phyloP scores from a whole-genome alignment of 2,329 filamentous ascomycete genomes.

The Fusarium pseudocircinatum region DNA sequence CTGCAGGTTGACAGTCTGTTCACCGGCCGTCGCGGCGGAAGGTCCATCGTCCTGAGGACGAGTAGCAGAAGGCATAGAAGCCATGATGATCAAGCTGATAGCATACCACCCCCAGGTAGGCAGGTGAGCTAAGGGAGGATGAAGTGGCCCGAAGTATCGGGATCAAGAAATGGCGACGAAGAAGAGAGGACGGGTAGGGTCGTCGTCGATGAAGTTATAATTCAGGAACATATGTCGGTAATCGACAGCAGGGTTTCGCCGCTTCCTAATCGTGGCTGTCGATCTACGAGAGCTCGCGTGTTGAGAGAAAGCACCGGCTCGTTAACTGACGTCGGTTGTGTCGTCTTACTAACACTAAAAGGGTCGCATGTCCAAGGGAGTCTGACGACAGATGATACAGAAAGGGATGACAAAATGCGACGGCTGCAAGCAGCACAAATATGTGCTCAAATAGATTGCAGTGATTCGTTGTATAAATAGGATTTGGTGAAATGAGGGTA shows the following conservation, averaged over 20 bases:
- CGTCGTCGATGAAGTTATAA: conserved; percentile 1
- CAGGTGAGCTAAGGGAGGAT: conserved; percentile 14
- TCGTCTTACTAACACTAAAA: conserved; percentile 37
- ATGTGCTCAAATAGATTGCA: neutral
- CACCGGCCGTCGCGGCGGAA: conserved; percentile 38
- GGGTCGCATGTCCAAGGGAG: conserved; percentile 34
- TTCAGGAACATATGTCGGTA: conserved; percentile 3
- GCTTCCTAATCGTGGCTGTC: conserved; percentile 17
- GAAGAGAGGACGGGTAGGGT: neutral
- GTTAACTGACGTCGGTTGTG: conserved; percentile 35
- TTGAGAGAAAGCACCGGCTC: conserved; percentile 27
- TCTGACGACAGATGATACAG: neutral
- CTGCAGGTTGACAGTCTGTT: conserved; percentile 63
- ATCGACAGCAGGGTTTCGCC: conserved; percentile 9
- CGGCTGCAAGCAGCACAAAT: neutral
- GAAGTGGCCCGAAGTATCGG: conserved; percentile 12
- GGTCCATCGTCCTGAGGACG: conserved; percentile 36
- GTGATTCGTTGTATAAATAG: neutral
- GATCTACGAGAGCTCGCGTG: conserved; percentile 21
- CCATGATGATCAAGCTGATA: conserved; percentile 49
- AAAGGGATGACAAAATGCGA: neutral
- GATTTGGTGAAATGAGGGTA: conserved; percentile 1
- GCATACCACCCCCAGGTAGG: conserved; percentile 41
- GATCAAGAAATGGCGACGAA: conserved; percentile 7
- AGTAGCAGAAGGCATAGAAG: conserved; percentile 48